Evolutionary conservation across 192 early-diverging fungal genomes (phyloP).

Genomic region (Coemansia sp.): DNA sequence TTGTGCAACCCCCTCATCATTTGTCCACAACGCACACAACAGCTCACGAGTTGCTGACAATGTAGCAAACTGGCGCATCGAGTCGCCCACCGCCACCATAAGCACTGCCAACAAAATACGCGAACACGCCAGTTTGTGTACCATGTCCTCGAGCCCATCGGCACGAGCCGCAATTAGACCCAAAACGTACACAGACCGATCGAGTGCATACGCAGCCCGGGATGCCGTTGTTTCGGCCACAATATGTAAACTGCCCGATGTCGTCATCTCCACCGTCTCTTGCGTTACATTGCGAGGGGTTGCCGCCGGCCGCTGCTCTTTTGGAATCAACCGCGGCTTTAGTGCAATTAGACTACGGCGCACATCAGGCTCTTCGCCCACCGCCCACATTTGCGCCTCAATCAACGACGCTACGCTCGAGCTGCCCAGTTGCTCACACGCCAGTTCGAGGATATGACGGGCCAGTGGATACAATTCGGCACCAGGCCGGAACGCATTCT

Average conservation of each 20-base stretch:
- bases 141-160: slow-evolving; percentile 3
- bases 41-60: slow-evolving; percentile 34
- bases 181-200: slow-evolving; percentile 31
- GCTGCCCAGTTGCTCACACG: neutral
- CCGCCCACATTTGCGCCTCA: slow-evolving; percentile 27
- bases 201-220: slow-evolving; percentile 38
- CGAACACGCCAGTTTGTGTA: slow-evolving; percentile 24
- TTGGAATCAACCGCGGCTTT: slow-evolving; percentile 43
- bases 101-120: slow-evolving; percentile 28
- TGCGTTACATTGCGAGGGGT: slow-evolving; percentile 8
- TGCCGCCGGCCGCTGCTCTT: slow-evolving; percentile 37
- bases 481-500: slow-evolving; percentile 30
- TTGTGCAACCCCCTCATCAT: slow-evolving; percentile 3
- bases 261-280: slow-evolving; percentile 25
- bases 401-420: slow-evolving; percentile 5
- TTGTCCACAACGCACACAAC: slow-evolving; percentile 31
- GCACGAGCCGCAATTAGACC: slow-evolving; percentile 11
- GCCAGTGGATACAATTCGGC: slow-evolving; percentile 41
- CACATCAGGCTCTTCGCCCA: slow-evolving; percentile 45
- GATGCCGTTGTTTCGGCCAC: slow-evolving; percentile 30
- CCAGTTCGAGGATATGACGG: slow-evolving; percentile 11
- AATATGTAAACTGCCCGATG: slow-evolving; percentile 35
- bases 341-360: slow-evolving; percentile 40
- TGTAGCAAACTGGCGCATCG: slow-evolving; percentile 43
- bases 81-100: slow-evolving; percentile 35